A percentile compares a stretch with the other conserved stretches of the same genome.
Evolutionary conservation across 1,284 basidiomycete genomes (phyloP).

Genomic region (Tilletia setariae): DNA sequence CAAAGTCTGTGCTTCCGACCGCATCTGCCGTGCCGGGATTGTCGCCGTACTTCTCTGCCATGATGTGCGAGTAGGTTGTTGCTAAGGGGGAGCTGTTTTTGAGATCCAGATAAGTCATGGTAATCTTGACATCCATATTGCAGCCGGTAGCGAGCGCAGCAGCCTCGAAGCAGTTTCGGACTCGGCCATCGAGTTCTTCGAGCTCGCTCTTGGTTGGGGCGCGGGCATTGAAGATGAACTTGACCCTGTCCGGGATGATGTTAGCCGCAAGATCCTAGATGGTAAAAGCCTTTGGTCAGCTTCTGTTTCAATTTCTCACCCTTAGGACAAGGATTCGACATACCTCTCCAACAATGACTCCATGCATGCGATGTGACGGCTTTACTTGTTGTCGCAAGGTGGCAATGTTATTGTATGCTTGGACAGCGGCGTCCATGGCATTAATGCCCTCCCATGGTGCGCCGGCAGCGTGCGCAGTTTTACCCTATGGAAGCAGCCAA

Average conservation of each 20-base stretch:
- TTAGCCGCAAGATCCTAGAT: slow-evolving; percentile 15
- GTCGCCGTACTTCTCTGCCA: slow-evolving; percentile 48
- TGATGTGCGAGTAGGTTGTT: slow-evolving; percentile 36
- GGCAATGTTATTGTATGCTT: slow-evolving; percentile 72
- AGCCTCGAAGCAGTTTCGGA: slow-evolving; percentile 68
- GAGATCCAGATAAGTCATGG: slow-evolving; percentile 51
- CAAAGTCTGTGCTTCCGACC: slow-evolving; percentile 52
- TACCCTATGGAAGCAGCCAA: slow-evolving; percentile 26
- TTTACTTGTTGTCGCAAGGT: slow-evolving; percentile 71
- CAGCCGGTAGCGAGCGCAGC: slow-evolving; percentile 71
- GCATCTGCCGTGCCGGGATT: slow-evolving; percentile 16
- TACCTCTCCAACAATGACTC: slow-evolving; percentile 53
- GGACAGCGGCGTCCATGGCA: slow-evolving; percentile 76
- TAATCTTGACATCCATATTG: slow-evolving; percentile 59
- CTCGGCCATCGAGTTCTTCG: slow-evolving; percentile 59
- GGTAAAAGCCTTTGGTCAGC: not conserved
- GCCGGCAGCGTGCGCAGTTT: slow-evolving; percentile 45
- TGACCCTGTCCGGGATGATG: slow-evolving; percentile 77
- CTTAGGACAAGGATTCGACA: slow-evolving; percentile 26
- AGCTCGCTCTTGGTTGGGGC: slow-evolving; percentile 65
- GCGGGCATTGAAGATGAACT: slow-evolving; percentile 67
- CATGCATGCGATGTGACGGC: slow-evolving; percentile 60
- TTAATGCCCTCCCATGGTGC: slow-evolving; percentile 79
- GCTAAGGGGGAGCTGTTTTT: slow-evolving; percentile 37
- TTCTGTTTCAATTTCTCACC: not conserved